Base-by-base conservation (phyloP, 306 rosid species). In the Elaeagnus macrophylla region DNA sequence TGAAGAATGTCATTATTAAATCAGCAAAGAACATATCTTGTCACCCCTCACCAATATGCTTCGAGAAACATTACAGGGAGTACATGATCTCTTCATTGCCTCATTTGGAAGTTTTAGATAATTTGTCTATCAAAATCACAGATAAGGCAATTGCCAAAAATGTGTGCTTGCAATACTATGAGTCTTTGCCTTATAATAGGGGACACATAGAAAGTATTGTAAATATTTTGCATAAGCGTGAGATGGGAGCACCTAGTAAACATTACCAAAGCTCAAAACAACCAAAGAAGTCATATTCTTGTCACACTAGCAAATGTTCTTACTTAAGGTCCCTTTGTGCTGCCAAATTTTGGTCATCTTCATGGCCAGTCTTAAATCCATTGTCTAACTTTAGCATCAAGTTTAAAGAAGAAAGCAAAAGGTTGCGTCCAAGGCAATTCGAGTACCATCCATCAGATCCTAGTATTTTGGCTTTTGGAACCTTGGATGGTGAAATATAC, bases 401-500 rank as follows among this genome's bases (percentile, higher is more conserved):
- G 57, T 81, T 39, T 61, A 54, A 62, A 75, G 68, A 57, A 61
- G 75, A 76, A 56, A 64, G 56, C 58, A 76, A 72, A 54, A 71
- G 68, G 57, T 69, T 74, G 64, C 85, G 83, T 67, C 94, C 94
- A 12, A 76, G 94, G 82, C 94, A 84, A 72, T 81, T 81, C 48
- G 94, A 81, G 79, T 84, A 84, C 57, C 88, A 81, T 73, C 88
- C 94, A 25, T 74, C 83, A 61, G 82, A 84, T 60, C 63, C 88
- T 57, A 76, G 94, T 61, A 69, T 84, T 70, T 76, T 81, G 85
- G 94, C 79, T 51, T 71, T 84, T 53, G 94, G 94, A 71, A 76
- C 88, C 55, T 60, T 84, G 71, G 85, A 77, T 74, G 88, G 94
- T 61, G 88, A 84, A 79, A 81, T 84, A 44, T 72, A 78, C 59